These are phyloP conservation scores for Phytophthora syringae DNA, from an alignment of 352 stramenopile species.

Conservation along the genomic window DNA sequence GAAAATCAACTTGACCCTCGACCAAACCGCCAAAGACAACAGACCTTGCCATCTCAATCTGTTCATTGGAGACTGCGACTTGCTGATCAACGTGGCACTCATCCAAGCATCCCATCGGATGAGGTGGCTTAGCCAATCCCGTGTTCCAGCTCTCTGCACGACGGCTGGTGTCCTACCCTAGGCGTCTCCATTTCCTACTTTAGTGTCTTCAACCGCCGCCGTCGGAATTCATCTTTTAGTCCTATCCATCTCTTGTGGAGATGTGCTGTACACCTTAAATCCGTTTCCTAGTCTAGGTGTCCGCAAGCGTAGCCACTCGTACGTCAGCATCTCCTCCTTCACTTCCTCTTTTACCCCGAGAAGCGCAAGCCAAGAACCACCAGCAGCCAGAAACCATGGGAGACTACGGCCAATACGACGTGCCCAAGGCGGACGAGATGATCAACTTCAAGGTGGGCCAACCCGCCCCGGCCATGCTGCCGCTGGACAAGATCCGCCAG, in stretches of 20 bases:
- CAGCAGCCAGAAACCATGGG: slow-evolving; percentile 61
- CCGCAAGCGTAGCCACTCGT: slow-evolving; percentile 27
- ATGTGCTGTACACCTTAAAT: slow-evolving; percentile 14
- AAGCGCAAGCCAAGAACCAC: slow-evolving; percentile 5
- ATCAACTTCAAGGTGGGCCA: slow-evolving; percentile 94
- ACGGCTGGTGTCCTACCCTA: slow-evolving; percentile 22
- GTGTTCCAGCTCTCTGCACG: slow-evolving; percentile 4
- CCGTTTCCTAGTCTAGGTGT: neutral
- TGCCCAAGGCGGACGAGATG: too few relatives aligned
- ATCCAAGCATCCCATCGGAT: slow-evolving; percentile 24
- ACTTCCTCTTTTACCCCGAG: slow-evolving; percentile 21
- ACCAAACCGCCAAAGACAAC: too few relatives aligned
- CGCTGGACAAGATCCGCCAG: slow-evolving; percentile 88
- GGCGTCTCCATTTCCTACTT: slow-evolving; percentile 8
- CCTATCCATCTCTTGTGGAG: neutral
- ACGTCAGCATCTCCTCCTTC: neutral
- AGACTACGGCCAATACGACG: slow-evolving; percentile 87
- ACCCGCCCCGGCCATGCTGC: slow-evolving; percentile 81
- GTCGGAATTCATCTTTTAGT: slow-evolving; percentile 14
- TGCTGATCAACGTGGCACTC: slow-evolving; percentile 13
- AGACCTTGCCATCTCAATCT: too few relatives aligned
- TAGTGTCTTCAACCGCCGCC: slow-evolving; percentile 19
- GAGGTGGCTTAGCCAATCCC: slow-evolving; percentile 18
- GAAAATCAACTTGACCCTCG: too few relatives aligned
- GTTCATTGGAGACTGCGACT: neutral